phyloP scores from a whole-genome alignment of 2,329 filamentous ascomycete species.

The Cryoendolithus antarcticus region DNA sequence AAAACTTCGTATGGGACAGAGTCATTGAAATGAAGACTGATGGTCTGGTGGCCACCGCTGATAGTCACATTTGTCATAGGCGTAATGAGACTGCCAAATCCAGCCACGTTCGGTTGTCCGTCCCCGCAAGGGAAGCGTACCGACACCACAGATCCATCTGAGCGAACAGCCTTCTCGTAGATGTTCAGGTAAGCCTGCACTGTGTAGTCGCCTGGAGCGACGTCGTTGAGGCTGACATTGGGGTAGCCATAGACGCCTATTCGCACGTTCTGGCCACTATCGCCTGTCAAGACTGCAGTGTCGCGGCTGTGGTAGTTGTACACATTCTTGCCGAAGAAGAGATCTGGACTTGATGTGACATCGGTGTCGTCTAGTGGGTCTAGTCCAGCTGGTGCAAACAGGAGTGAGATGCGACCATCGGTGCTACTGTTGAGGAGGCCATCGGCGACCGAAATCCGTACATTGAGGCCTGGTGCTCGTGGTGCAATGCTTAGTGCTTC shows the following conservation, averaged over 20 bases:
- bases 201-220: conserved; percentile 21
- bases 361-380: conserved; percentile 26
- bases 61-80: conserved; percentile 16
- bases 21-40: conserved; percentile 22
- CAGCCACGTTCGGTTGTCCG: conserved; percentile 19
- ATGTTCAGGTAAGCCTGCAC: conserved; percentile 25
- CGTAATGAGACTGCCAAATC: conserved; percentile 22
- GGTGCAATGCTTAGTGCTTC: no score
- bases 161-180: conserved; percentile 24
- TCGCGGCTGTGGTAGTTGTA: conserved; percentile 14
- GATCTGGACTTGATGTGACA: conserved; percentile 22
- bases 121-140: conserved; percentile 27
- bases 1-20: conserved; percentile 15
- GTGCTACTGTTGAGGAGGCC: conserved; percentile 18
- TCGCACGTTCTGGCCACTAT: conserved; percentile 15
- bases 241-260: conserved; percentile 24
- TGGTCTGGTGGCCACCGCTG: conserved; percentile 16
- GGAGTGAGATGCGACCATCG: conserved; percentile 21
- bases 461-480: conserved; percentile 5
- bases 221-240: conserved; percentile 20
- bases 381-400: conserved; percentile 23
- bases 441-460: conserved; percentile 19
- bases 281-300: conserved; percentile 17
- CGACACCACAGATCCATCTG: conserved; percentile 25
- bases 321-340: conserved; percentile 27